phyloP scores from a whole-genome alignment of 257 asterid genomes.

The Perilla frutescens region DNA sequence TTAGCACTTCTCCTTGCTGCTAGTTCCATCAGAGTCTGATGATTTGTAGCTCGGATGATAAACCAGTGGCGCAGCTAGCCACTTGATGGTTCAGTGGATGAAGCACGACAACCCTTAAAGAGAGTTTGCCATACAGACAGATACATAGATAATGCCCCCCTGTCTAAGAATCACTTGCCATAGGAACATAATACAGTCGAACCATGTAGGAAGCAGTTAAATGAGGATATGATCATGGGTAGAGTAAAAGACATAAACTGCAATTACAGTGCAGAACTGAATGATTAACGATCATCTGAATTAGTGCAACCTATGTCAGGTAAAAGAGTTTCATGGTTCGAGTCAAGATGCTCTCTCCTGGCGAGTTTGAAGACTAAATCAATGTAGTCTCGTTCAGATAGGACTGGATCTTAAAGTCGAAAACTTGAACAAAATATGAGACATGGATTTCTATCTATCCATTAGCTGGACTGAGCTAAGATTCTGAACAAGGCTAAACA shows the following conservation, averaged over 20 bases:
- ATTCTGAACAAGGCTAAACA: slow-evolving; percentile 48
- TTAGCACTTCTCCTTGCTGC: no score
- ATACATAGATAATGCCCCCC: no score
- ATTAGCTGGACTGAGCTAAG: slow-evolving; percentile 39
- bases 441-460: slow-evolving; percentile 39
- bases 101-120: no score
- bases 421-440: slow-evolving; percentile 44
- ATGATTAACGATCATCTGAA: neutral
- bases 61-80: no score
- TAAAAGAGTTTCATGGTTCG: slow-evolving; percentile 29
- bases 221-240: no score
- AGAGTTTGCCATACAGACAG: no score
- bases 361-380: slow-evolving; percentile 35
- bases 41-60: no score
- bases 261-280: slow-evolving; percentile 4
- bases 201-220: no score
- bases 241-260: neutral
- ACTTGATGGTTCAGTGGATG: no score
- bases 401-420: slow-evolving; percentile 32
- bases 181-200: no score
- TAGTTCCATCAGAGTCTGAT: no score
- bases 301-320: slow-evolving; percentile 37
- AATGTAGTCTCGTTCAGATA: slow-evolving; percentile 32
- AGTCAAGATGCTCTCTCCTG: slow-evolving; percentile 35
- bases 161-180: no score